phyloP scores from a whole-genome alignment of 2,329 filamentous ascomycete species.

The Lachnellula suecica region DNA sequence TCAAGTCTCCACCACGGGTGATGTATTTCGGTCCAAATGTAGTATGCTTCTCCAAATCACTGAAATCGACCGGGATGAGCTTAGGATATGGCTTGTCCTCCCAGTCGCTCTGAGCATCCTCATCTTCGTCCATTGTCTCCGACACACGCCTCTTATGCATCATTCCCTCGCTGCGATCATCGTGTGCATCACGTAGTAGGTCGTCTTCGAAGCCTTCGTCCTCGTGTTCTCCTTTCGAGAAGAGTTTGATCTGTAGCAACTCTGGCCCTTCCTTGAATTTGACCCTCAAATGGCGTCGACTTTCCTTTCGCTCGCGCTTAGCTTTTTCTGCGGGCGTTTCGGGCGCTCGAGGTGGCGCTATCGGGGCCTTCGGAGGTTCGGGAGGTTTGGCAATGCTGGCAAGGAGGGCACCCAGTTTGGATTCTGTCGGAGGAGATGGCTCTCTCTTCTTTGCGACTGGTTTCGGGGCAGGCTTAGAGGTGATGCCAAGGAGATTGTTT shows the following conservation, averaged over 20 bases:
- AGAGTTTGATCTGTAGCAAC: conserved; percentile 65
- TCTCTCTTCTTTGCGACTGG: conserved; percentile 36
- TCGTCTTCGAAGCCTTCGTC: conserved; percentile 66
- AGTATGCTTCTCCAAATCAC: conserved; percentile 28
- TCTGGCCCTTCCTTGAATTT: conserved; percentile 67
- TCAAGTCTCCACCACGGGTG: conserved; percentile 52
- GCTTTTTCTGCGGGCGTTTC: conserved; percentile 69
- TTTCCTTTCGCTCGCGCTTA: conserved; percentile 70
- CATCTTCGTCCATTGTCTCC: conserved; percentile 54
- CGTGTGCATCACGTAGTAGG: conserved; percentile 69
- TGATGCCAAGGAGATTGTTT: conserved; percentile 30
- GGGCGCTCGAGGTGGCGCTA: conserved; percentile 30
- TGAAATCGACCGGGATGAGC: conserved; percentile 47
- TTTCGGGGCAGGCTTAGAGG: conserved; percentile 25
- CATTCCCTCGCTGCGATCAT: conserved; percentile 73
- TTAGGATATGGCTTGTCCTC: conserved; percentile 53
- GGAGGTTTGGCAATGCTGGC: conserved; percentile 33
- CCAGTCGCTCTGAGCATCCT: conserved; percentile 32
- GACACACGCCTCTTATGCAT: conserved; percentile 56
- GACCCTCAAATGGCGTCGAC: conserved; percentile 68
- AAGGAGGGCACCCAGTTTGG: conserved; percentile 32
- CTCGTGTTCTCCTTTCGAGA: conserved; percentile 71
- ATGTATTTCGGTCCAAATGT: conserved; percentile 49
- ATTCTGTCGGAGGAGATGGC: conserved; percentile 30
- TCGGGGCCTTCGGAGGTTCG: conserved; percentile 30